Evolutionary conservation across 306 rosid species (phyloP).

Genomic region (Casuarina equisetifolia): DNA sequence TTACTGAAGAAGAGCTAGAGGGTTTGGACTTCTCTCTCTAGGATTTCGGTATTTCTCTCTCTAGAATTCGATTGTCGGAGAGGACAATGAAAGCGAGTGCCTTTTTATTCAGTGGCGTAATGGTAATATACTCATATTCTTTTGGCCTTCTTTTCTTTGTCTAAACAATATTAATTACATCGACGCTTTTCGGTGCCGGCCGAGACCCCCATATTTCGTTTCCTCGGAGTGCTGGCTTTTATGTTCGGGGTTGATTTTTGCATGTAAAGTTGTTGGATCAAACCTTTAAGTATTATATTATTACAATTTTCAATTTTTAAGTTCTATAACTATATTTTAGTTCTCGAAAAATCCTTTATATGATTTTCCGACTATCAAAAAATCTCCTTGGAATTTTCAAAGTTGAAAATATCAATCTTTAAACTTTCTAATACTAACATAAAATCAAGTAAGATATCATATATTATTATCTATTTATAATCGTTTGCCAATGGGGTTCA

Average conservation of each 20-base stretch:
- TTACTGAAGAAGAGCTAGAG: constrained; percentile 28
- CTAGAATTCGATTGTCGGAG: constrained; percentile 50
- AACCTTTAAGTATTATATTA: too few species aligned
- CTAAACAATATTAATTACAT: background rate
- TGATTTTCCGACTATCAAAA: too few species aligned
- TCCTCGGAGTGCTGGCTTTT: constrained; percentile 3
- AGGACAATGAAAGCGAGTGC: constrained; percentile 32
- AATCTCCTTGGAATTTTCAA: too few species aligned
- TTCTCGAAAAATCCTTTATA: too few species aligned
- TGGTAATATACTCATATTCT: constrained; percentile 30
- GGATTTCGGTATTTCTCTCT: constrained; percentile 34
- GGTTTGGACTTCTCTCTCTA: constrained; percentile 10
- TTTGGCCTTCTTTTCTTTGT: background rate
- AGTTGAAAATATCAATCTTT: too few species aligned
- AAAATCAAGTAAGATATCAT: too few species aligned
- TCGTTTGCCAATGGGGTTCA: too few species aligned
- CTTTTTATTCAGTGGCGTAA: constrained; percentile 42
- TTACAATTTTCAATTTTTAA: background rate
- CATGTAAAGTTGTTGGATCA: too few species aligned
- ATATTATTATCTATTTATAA: too few species aligned
- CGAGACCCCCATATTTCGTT: constrained; percentile 4
- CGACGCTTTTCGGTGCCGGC: constrained; percentile 12
- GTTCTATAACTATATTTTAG: too few species aligned
- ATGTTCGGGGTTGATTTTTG: too few species aligned
- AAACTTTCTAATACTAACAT: too few species aligned